Evolutionary conservation across 2,329 filamentous ascomycete species (phyloP), one percentile per base, ranked within the genome.

Genomic region (Periconia macrospinosa): DNA sequence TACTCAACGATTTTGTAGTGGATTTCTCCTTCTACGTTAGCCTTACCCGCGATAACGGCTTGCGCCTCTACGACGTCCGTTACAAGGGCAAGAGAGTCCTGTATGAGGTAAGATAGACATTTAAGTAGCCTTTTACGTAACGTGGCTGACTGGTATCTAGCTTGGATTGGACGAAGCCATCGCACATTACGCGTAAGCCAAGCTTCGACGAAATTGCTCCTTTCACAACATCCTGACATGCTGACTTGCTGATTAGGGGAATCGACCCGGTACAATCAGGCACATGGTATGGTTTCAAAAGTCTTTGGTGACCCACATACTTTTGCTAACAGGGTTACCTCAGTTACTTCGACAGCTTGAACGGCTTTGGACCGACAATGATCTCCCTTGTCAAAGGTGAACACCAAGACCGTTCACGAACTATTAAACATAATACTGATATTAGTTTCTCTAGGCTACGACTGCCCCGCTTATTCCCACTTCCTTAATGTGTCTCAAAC

Each of bases 31-130:
- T 85, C 60, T 85, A 79, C 59, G 69, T 83, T n/a, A 73, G 72
- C 2, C 81, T 81, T 47, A 75, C 72, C 1, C 70, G 75, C 9
- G 80, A 82, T 52, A 75, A 75, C 0, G 83, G 81, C 0, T 70
- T 85, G 37, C 61, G 74, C 0, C 68, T 85, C 0, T 79, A 78
- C 60, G 77, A 85, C 54, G 78, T 86, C 43, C 69, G 73, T 17
- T 83, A 79, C 72, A 81, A 83, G 59, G 81, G 79, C n/a, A 75
- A 83, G 54, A 72, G 81, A 7, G 66, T 86, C 7, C 69, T 85
- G 11, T 85, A 84, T 52, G 82, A 85, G 33, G 33, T 37, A 37
- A 37, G 11, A 3, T n/a, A 37, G 5, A 10, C 33, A 6, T 37
- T 37, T 10, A 37, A 6, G 11, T 37, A 3, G 11, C 11, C 5